A percentile compares a stretch with the other conserved stretches of the same genome.
Conservation (phyloP, 768 basidiomycete genomes). For the Coprinopsis cinerea region DNA sequence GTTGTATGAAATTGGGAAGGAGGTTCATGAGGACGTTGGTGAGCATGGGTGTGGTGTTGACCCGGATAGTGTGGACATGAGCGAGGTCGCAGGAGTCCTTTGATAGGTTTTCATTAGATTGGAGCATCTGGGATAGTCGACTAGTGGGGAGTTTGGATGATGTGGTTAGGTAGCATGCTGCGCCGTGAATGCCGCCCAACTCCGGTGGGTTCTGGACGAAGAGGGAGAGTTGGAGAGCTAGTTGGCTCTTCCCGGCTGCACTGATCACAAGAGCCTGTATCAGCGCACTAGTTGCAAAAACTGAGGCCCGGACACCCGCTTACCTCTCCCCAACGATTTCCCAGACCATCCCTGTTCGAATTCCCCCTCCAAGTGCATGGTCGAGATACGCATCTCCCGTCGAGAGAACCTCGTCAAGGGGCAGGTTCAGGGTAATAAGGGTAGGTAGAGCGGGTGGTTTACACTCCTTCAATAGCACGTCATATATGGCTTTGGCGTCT, state of each 20-base stretch:
- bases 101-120: conserved; percentile 43
- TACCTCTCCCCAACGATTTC: conserved; percentile 90
- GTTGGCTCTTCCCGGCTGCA: conserved; percentile 91
- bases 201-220: conserved; percentile 63
- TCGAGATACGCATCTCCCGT: conserved; percentile 75
- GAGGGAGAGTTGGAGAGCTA: conserved; percentile 80
- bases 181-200: conserved; percentile 56
- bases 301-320: conserved; percentile 12
- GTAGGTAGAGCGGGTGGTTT: neutral
- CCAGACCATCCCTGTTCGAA: conserved; percentile 76
- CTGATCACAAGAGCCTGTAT: conserved; percentile 33
- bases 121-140: conserved; percentile 61
- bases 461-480: conserved; percentile 5
- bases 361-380: conserved; percentile 67
- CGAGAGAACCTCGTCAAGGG: conserved; percentile 44
- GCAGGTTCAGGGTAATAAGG: neutral
- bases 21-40: conserved; percentile 47
- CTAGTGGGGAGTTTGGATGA: conserved; percentile 61
- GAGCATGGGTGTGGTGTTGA: conserved; percentile 49
- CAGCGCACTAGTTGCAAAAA: conserved; percentile 6
- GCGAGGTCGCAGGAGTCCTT: conserved; percentile 39
- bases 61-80: conserved; percentile 57
- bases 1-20: conserved; percentile 47
- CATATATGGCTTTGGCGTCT: conserved; percentile 8
- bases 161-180: conserved; percentile 74